These are phyloP conservation scores for Postia placenta DNA, from an alignment of 768 basidiomycete genomes.

Conservation along the genomic window DNA sequence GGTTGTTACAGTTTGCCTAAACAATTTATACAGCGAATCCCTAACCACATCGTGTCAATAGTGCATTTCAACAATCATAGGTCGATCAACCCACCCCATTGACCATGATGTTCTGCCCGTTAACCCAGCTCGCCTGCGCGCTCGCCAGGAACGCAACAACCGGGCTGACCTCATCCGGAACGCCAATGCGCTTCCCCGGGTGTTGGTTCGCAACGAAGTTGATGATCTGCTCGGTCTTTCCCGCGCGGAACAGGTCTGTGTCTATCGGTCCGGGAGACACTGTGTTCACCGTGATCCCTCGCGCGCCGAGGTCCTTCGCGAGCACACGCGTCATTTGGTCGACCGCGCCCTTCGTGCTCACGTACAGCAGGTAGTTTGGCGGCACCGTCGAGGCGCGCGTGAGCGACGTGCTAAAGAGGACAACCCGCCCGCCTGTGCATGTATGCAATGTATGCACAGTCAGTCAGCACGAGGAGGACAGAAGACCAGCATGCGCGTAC, in stretches of 20 bases:
- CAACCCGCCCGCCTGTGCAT: constrained; percentile 41
- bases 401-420: constrained; percentile 52
- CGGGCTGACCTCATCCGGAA: constrained; percentile 48
- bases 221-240: constrained; percentile 42
- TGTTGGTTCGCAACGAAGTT: constrained; percentile 38
- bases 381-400: constrained; percentile 38
- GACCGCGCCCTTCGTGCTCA: constrained; percentile 52
- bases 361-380: constrained; percentile 45
- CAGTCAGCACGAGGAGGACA: neutral
- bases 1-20: too few relatives aligned
- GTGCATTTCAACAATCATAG: too few relatives aligned
- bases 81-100: constrained; percentile 56
- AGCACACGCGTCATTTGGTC: constrained; percentile 54
- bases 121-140: constrained; percentile 50
- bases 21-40: too few relatives aligned
- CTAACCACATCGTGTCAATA: too few relatives aligned
- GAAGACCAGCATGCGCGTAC: constrained; percentile 9
- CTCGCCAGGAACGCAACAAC: constrained; percentile 48
- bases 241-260: constrained; percentile 47
- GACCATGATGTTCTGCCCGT: constrained; percentile 49
- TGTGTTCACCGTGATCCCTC: constrained; percentile 52
- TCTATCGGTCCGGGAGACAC: constrained; percentile 52
- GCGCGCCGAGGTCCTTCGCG: constrained; percentile 51
- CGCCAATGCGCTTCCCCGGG: constrained; percentile 40
- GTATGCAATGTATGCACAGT: neutral